Conservation (phyloP, 164 flowering plant genomes). For the Tetracentron sinense region DNA sequence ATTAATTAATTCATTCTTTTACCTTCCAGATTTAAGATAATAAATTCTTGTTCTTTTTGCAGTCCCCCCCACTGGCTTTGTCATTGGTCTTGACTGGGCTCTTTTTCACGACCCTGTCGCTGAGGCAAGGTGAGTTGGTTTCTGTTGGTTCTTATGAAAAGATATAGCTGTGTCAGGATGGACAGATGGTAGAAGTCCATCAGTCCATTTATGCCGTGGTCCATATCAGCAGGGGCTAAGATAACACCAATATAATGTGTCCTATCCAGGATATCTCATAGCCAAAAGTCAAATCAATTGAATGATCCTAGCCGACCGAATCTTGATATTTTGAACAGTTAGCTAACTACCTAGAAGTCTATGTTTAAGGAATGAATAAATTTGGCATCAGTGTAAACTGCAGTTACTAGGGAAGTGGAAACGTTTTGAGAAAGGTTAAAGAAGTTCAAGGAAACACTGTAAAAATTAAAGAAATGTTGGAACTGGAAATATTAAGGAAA, state of each 20-base stretch:
- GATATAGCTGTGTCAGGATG: too few species aligned
- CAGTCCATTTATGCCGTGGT: not conserved
- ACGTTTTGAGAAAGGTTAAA: too few species aligned
- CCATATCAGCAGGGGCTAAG: not conserved
- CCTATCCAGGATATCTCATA: not conserved
- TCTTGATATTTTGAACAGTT: not conserved
- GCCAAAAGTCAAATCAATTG: not conserved
- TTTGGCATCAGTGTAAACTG: too few species aligned
- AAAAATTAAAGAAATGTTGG: too few species aligned
- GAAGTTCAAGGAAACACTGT: too few species aligned
- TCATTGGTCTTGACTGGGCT: slow-evolving; percentile 55
- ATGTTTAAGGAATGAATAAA: too few species aligned
- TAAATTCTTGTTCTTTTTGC: slow-evolving; percentile 23
- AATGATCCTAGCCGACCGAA: not conserved
- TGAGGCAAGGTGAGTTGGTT: slow-evolving; percentile 66
- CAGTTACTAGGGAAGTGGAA: too few species aligned
- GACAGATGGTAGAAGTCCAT: not conserved
- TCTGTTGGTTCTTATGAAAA: slow-evolving; percentile 1
- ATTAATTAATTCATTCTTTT: not conserved
- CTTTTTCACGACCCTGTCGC: slow-evolving; percentile 55
- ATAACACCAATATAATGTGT: not conserved
- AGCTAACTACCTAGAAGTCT: too few species aligned
- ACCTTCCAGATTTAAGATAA: not conserved
- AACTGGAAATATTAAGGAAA: too few species aligned
- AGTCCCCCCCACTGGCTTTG: slow-evolving; percentile 72